Base-by-base conservation (phyloP, 768 basidiomycete genomes). In the Boletus rex-veris region DNA sequence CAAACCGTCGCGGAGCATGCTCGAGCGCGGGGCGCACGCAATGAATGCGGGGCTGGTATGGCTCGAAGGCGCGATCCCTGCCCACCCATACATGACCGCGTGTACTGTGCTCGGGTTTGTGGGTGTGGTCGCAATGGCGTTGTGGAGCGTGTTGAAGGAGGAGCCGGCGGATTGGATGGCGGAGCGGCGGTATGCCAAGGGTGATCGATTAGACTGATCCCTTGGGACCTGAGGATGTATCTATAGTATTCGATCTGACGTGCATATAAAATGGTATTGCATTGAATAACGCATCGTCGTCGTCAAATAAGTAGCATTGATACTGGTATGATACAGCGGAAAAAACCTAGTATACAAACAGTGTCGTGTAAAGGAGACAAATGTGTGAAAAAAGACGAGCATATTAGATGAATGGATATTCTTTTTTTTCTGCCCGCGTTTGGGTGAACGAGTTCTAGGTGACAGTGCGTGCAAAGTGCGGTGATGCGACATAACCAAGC, bases 1-100 rank as follows among this genome's bases (percentile, higher is more conserved):
- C 58, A 84, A 81, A 61, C 71, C 90, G 53, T 92, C 90, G 1
- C 88, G 88, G 62, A 90, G 84, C 61, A 37, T 78, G 5, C 63
- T 90, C 14, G 90, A 92, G 67, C 78, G 90, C 36, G 55, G 80
- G 9, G 82, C 84, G 1, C 72, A 84, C 11, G 40, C n/a, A 4
- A 35, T 35, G 33, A 64, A 59, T 24, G 50, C 24, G 3, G 31
- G n/a, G 24, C n/a, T 70, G 19, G 5, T 54, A 4, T 21, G 12
- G 15, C 18, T 60, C 6, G 59, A 62, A 31, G n/a, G 4, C 2
- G 48, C 16, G 15, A 44, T 70, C 38, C 50, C 7, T 0, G 50
- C 58, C 0, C 66, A 70, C 33, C 69, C 66, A 3, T 66, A 68
- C 33, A 12, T 60, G 47, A 54, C 53, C 3, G 50, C 36, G 1